Evolutionary conservation across 495 filamentous ascomycete species (phyloP).

Genomic region (Penicillium antarcticum): DNA sequence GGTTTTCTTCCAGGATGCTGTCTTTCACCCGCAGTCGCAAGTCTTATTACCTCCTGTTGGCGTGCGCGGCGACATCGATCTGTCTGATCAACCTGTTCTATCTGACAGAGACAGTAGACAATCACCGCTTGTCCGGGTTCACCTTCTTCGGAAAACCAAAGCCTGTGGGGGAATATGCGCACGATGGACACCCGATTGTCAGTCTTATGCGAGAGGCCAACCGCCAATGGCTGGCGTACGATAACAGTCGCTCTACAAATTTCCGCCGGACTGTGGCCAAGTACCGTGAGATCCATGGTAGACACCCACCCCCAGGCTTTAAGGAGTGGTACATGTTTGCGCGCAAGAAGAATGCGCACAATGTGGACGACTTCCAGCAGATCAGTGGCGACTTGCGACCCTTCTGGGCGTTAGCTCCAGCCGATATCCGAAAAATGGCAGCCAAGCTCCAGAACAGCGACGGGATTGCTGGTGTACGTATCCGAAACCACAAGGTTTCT

Average conservation of each 20-base stretch:
- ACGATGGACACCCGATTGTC: slow-evolving; percentile 17
- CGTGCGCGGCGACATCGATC: slow-evolving; percentile 4
- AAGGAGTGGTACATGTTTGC: slow-evolving; percentile 68
- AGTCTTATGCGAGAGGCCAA: slow-evolving; percentile 17
- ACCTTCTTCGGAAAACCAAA: background rate
- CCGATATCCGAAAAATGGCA: slow-evolving; percentile 50
- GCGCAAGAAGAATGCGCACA: slow-evolving; percentile 51
- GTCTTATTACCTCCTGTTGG: slow-evolving; percentile 11
- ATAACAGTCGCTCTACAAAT: slow-evolving; percentile 11
- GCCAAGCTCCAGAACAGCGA: slow-evolving; percentile 43
- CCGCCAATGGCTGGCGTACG: slow-evolving; percentile 13
- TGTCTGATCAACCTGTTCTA: slow-evolving; percentile 16
- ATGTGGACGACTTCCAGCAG: slow-evolving; percentile 72
- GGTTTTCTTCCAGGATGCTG: slow-evolving; percentile 12
- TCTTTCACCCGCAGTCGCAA: slow-evolving; percentile 13
- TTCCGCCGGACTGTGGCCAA: slow-evolving; percentile 56
- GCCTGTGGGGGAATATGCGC: slow-evolving; percentile 10
- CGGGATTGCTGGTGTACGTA: slow-evolving; percentile 53
- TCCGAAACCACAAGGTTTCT: slow-evolving; percentile 55
- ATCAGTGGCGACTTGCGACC: slow-evolving; percentile 68
- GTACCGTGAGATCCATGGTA: slow-evolving; percentile 60
- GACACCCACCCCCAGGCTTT: slow-evolving; percentile 73
- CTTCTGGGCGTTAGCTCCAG: slow-evolving; percentile 63
- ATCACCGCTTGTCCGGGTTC: slow-evolving; percentile 7
- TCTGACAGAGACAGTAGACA: slow-evolving; percentile 7